These are phyloP conservation scores for Neurospora cerealis DNA, from an alignment of 495 filamentous ascomycete species.

Conservation along the genomic window DNA sequence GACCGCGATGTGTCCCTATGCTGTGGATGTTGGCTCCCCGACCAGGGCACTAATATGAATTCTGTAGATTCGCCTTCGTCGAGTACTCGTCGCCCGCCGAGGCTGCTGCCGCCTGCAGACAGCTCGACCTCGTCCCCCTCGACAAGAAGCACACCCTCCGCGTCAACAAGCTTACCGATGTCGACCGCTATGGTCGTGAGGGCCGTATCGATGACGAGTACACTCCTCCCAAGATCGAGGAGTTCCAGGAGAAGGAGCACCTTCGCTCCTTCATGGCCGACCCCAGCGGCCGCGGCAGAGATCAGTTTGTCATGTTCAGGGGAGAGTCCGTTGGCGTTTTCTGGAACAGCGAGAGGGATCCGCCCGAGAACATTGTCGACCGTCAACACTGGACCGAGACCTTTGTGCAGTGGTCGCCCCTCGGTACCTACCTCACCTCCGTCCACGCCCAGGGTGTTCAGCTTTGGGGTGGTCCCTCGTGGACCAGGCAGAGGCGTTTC, in stretches of 20 bases:
- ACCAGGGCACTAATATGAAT: constrained; percentile 5
- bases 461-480: constrained; percentile 85
- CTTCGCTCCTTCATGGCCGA: constrained; percentile 88
- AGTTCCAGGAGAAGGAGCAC: constrained; percentile 86
- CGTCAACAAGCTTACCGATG: constrained; percentile 97
- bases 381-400: constrained; percentile 92
- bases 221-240: constrained; percentile 61
- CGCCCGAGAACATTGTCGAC: constrained; percentile 80
- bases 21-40: neutral
- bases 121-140: constrained; percentile 70
- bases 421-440: constrained; percentile 86
- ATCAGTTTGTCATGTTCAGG: constrained; percentile 89
- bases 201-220: constrained; percentile 89
- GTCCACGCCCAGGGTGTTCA: constrained; percentile 93
- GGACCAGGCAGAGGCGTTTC: constrained; percentile 85
- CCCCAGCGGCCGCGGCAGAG: constrained; percentile 71
- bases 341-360: constrained; percentile 94
- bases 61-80: constrained; percentile 76
- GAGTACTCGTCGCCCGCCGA: constrained; percentile 91
- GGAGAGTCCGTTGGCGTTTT: constrained; percentile 85
- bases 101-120: constrained; percentile 76
- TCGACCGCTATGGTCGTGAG: constrained; percentile 90
- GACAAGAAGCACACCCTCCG: constrained; percentile 92
- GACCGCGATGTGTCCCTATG: neutral
- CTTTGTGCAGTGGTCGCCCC: constrained; percentile 95